A percentile compares a stretch with the other conserved stretches of the same genome.
Evolutionary conservation across 352 stramenopile genomes (phyloP).

Genomic region (Pythium rishiriense): DNA sequence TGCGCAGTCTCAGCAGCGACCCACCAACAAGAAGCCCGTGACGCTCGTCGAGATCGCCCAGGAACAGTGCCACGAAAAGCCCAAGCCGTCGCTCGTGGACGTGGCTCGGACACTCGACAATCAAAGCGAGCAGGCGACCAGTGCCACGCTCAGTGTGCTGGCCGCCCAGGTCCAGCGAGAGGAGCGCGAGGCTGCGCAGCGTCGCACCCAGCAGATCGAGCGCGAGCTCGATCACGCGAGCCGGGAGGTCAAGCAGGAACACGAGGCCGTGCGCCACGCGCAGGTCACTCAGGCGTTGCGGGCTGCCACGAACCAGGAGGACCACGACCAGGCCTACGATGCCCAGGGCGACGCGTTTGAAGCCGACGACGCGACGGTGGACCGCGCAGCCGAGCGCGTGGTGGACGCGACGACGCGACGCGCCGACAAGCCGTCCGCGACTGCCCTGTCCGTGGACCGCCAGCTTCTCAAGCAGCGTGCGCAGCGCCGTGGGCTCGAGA

Average conservation of each 20-base stretch:
- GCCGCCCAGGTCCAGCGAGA: constrained; percentile 47
- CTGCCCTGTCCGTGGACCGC: constrained; percentile 34
- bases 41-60: constrained; percentile 42
- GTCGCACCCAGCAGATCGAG: constrained; percentile 29
- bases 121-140: constrained; percentile 8
- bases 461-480: constrained; percentile 37
- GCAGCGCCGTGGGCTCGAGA: constrained; percentile 18
- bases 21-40: not conserved
- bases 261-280: constrained; percentile 21
- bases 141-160: constrained; percentile 29
- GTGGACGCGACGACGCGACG: constrained; percentile 2
- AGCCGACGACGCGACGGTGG: constrained; percentile 32
- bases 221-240: constrained; percentile 27
- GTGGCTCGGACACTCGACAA: constrained; percentile 18
- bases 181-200: constrained; percentile 23
- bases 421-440: not conserved
- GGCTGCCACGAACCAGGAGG: constrained; percentile 34
- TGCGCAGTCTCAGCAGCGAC: constrained; percentile 7
- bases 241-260: constrained; percentile 35
- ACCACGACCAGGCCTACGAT: constrained; percentile 41
- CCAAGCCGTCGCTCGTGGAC: constrained; percentile 25
- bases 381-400: constrained; percentile 27
- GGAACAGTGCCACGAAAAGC: constrained; percentile 20
- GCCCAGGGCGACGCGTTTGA: constrained; percentile 53
- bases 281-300: constrained; percentile 37